Evolutionary conservation across 805 yeast species (phyloP).

Genomic region (Vanderwaltozyma tropicalis): DNA sequence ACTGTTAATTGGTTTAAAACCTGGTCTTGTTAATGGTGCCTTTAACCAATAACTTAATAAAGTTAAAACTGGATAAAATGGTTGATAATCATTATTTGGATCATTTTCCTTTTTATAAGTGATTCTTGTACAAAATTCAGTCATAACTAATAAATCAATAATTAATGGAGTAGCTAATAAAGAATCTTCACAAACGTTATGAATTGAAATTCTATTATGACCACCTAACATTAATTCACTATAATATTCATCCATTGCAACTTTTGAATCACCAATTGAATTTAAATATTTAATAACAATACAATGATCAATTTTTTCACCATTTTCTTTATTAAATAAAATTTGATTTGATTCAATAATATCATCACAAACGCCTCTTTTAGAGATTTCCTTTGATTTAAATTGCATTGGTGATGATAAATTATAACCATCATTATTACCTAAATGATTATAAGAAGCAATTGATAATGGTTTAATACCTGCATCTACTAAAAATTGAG

Average conservation of each 20-base stretch:
- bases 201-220: slow-evolving; percentile 86
- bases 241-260: slow-evolving; percentile 97
- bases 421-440: slow-evolving; percentile 93
- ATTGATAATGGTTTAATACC: slow-evolving; percentile 92
- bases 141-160: slow-evolving; percentile 79
- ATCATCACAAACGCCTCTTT: slow-evolving; percentile 87
- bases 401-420: slow-evolving; percentile 86
- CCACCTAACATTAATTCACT: slow-evolving; percentile 97
- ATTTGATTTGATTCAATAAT: slow-evolving; percentile 81
- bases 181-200: slow-evolving; percentile 94
- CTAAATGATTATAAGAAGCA: slow-evolving; percentile 93
- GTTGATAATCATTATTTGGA: slow-evolving; percentile 40
- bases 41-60: slow-evolving; percentile 91
- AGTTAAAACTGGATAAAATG: slow-evolving; percentile 75
- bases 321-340: slow-evolving; percentile 52
- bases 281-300: slow-evolving; percentile 89
- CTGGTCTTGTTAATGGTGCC: slow-evolving; percentile 90
- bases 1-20: slow-evolving; percentile 83
- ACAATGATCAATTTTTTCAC: slow-evolving; percentile 79
- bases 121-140: slow-evolving; percentile 85
- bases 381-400: slow-evolving; percentile 90
- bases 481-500: slow-evolving; percentile 92
- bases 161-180: slow-evolving; percentile 89
- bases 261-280: slow-evolving; percentile 93
- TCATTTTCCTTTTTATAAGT: slow-evolving; percentile 47